Evolutionary conservation across 2,329 filamentous ascomycete genomes (phyloP), one percentile per base, ranked within the genome.

Genomic region (Chaetothyriales sp.): DNA sequence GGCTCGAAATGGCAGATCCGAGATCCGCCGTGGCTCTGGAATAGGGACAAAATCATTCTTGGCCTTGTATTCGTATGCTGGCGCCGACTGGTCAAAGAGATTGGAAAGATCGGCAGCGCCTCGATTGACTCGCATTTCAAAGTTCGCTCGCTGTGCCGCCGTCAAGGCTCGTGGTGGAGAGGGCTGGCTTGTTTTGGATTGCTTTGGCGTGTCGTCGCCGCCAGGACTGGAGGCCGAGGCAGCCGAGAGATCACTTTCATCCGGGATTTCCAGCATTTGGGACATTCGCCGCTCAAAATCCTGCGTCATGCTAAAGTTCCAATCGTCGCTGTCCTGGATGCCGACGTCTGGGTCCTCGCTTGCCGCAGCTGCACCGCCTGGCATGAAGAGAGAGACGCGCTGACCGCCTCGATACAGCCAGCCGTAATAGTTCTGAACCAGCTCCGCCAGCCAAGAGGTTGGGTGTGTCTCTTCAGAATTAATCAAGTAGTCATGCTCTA

Each of bases 251-350:
- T 61, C 58, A 3, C 58, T 67, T 43, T 72, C 32, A 5, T 15
- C 32, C 2, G 59, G 57, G 18, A 58, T 57, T 39, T 61, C 59
- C n/a, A 60, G 49, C 46, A 73, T 67, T 43, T 72, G 66, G 2
- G 72, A 73, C 47, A 73, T 71, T 32, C 71, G 62, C 51, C 70
- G 67, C 54, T 81, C 75, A 56, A 81, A 81, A 12, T 76, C 73
- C 55, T 77, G 76, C 2, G 77, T 80, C 4, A 77, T 79, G 57
- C 77, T 81, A 60, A 82, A 82, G 51, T 79, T 80, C 79, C 79
- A 82, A 54, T 79, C 76, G 43, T 77, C 74, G 2, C 72, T 68
- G 0, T 68, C 62, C 5, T 66, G 61, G 3, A 72, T 67, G 22
- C 69, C 66, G 10, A 61, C 58, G 36, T 68, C 70, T 25, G 73